Percentiles rank a stretch among this genome's conserved stretches.
Evolutionary conservation across 257 asterid genomes (phyloP).

Genomic region (Solanum peruvianum): DNA sequence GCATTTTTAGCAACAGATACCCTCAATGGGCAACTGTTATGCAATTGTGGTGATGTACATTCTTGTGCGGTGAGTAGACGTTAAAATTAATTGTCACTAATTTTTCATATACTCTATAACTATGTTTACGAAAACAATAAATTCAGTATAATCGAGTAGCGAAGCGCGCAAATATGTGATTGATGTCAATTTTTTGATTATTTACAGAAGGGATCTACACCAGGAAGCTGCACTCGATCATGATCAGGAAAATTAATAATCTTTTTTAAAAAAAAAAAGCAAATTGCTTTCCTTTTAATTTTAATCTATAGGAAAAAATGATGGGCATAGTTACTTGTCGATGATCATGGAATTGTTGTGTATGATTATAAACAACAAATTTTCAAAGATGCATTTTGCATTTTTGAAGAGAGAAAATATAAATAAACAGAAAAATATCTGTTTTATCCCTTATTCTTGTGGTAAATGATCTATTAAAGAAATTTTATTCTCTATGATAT

Average conservation of each 20-base stretch:
- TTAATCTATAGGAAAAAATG: neutral
- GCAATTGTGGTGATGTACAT: constrained; percentile 55
- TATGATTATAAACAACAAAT: neutral
- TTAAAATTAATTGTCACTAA: neutral
- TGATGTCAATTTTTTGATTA: neutral
- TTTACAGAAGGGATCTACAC: constrained; percentile 4
- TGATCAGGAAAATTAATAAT: neutral
- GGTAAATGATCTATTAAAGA: neutral
- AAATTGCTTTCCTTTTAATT: neutral
- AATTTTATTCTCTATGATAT: no score
- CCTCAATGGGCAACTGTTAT: constrained; percentile 59
- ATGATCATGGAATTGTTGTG: neutral
- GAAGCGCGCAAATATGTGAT: neutral
- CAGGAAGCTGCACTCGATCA: neutral
- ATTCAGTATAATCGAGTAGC: neutral
- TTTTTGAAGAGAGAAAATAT: neutral
- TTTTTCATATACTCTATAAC: neutral
- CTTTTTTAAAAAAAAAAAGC: neutral
- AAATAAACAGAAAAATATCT: neutral
- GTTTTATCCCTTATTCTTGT: neutral
- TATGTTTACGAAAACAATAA: neutral
- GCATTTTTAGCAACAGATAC: constrained; percentile 49
- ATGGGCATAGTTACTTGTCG: neutral
- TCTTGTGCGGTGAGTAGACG: constrained; percentile 39
- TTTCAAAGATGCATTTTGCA: neutral